These are phyloP conservation scores for Babesia divergens DNA, from an alignment of 169 alveolate genomes.

Conservation along the genomic window DNA sequence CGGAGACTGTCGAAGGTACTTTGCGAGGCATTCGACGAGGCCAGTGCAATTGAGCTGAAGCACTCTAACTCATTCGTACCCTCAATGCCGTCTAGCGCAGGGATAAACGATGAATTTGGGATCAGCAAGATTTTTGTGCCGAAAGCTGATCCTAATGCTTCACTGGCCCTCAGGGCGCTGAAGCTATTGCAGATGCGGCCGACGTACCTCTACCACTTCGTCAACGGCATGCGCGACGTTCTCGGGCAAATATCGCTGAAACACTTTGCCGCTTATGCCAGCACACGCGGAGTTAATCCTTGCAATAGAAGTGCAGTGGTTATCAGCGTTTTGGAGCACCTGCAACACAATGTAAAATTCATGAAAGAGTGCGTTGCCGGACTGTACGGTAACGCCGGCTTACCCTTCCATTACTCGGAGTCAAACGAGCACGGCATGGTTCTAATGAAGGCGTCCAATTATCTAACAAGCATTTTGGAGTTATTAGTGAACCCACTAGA, in stretches of 20 bases:
- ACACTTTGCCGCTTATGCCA: conserved; percentile 17
- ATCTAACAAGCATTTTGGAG: background rate
- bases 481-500: conserved; percentile 19
- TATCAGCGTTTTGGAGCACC: conserved; percentile 1
- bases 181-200: conserved; percentile 14
- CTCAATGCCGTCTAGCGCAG: background rate
- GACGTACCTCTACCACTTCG: conserved; percentile 33
- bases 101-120: background rate
- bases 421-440: background rate
- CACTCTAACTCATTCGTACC: conserved; percentile 33
- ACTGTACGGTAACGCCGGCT: conserved; percentile 15
- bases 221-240: conserved; percentile 24
- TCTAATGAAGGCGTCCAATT: background rate
- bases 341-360: background rate
- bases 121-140: background rate
- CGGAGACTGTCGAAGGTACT: background rate
- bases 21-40: conserved; percentile 12
- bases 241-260: conserved; percentile 28
- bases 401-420: conserved; percentile 1
- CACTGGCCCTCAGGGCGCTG: conserved; percentile 17
- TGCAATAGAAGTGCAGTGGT: conserved; percentile 1
- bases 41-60: conserved; percentile 11
- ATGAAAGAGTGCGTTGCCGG: conserved; percentile 17
- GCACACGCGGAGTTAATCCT: background rate
- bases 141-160: background rate